Evolutionary conservation across 2,329 filamentous ascomycete species (phyloP).

Genomic region (Trichoderma breve): DNA sequence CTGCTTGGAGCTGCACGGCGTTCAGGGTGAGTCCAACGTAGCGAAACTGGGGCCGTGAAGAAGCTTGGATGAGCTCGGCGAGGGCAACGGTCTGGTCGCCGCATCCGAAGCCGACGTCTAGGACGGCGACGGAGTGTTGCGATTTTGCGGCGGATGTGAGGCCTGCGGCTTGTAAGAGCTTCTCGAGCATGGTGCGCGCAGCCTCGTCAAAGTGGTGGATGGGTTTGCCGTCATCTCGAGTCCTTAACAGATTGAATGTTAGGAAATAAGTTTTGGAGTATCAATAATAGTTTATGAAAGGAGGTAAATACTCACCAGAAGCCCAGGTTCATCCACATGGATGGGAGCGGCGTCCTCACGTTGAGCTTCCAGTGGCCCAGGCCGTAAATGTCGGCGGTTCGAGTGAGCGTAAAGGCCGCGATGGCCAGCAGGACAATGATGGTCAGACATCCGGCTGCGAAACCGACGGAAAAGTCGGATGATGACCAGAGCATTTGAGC

Average conservation of each 20-base stretch:
- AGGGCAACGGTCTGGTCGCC: constrained; percentile 49
- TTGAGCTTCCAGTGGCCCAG: constrained; percentile 58
- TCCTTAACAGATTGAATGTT: constrained; percentile 28
- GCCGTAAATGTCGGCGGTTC: constrained; percentile 40
- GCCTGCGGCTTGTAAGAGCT: background rate
- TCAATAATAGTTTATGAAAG: background rate
- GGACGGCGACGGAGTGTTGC: constrained; percentile 33
- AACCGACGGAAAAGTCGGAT: background rate
- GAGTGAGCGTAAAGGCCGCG: background rate
- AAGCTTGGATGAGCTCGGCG: constrained; percentile 20
- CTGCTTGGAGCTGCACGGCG: constrained; percentile 41
- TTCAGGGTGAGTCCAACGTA: constrained; percentile 56
- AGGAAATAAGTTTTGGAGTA: no score
- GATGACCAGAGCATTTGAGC: background rate
- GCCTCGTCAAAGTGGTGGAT: constrained; percentile 44
- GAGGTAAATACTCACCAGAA: constrained; percentile 43
- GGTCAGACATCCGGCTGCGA: background rate
- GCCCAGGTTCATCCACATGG: constrained; percentile 65
- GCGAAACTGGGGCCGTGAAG: constrained; percentile 31
- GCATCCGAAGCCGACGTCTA: constrained; percentile 59
- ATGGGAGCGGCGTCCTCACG: constrained; percentile 42
- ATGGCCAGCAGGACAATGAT: background rate
- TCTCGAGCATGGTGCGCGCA: constrained; percentile 34
- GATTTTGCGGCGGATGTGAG: background rate
- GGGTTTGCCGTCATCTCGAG: constrained; percentile 29